phyloP scores from a whole-genome alignment of 495 filamentous ascomycete species.

The Talaromyces liani region DNA sequence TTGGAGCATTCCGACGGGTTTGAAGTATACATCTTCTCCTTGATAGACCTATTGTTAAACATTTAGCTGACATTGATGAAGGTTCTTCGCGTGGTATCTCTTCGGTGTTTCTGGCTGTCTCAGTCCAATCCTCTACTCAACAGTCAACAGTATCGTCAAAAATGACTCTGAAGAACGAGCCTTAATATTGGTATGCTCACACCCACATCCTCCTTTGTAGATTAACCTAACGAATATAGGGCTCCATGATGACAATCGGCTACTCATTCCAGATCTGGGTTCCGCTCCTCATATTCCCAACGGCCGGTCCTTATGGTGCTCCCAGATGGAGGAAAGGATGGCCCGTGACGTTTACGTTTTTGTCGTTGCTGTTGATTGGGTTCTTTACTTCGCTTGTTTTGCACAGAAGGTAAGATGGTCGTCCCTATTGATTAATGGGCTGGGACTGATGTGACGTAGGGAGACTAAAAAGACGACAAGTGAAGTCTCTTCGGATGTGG shows the following conservation, averaged over 20 bases:
- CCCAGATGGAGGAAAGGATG: conserved; percentile 38
- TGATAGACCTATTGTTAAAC: not conserved
- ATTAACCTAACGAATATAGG: conserved; percentile 20
- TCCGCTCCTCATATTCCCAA: conserved; percentile 35
- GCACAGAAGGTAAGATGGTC: conserved; percentile 19
- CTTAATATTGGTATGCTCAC: conserved; percentile 37
- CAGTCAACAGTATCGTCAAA: conserved; percentile 37
- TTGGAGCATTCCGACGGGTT: conserved; percentile 33
- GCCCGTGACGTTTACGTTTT: conserved; percentile 34
- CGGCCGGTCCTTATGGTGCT: conserved; percentile 33
- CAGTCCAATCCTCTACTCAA: conserved; percentile 40
- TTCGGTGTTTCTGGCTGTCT: conserved; percentile 32
- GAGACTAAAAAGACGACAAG: not conserved
- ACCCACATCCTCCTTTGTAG: too few relatives aligned
- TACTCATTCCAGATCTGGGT: conserved; percentile 44
- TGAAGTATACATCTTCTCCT: conserved; percentile 24
- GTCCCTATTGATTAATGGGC: too few relatives aligned
- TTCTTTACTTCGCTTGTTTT: conserved; percentile 30
- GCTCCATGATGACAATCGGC: conserved; percentile 43
- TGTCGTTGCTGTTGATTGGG: conserved; percentile 32
- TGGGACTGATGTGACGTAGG: not conserved
- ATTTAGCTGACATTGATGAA: conserved; percentile 7
- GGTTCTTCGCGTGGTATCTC: conserved; percentile 40
- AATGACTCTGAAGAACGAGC: conserved; percentile 40
- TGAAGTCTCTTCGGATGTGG: not conserved